Percentiles rank a stretch among this genome's conserved stretches.
Evolutionary conservation across 805 yeast species (phyloP).

Genomic region (Candida lessepsii): DNA sequence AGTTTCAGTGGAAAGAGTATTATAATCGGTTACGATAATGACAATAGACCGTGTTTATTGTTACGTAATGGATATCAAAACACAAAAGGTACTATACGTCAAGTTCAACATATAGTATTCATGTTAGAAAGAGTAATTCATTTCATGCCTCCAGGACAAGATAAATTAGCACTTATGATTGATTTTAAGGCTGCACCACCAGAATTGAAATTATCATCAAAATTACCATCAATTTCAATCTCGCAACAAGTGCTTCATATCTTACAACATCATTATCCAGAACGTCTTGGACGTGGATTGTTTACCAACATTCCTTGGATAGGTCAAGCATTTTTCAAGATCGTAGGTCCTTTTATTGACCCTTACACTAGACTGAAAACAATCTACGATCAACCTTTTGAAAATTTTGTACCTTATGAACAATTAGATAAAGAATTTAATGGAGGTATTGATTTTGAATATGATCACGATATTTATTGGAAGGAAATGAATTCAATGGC

Average conservation of each 20-base stretch:
- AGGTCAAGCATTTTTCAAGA: conserved; percentile 54
- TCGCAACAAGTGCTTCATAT: conserved; percentile 51
- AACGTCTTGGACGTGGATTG: conserved; percentile 52
- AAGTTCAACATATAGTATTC: conserved; percentile 55
- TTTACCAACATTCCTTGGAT: conserved; percentile 58
- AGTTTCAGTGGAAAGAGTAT: conserved; percentile 54
- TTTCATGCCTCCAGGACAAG: conserved; percentile 59
- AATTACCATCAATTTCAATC: conserved; percentile 49
- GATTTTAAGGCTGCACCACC: conserved; percentile 52
- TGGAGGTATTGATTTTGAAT: conserved; percentile 50
- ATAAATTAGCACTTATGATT: conserved; percentile 51
- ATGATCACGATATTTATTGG: conserved; percentile 55
- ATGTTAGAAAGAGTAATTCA: conserved; percentile 55
- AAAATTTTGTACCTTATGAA: conserved; percentile 50
- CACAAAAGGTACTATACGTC: conserved; percentile 49
- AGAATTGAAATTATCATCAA: conserved; percentile 36
- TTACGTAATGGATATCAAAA: conserved; percentile 56
- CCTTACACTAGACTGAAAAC: conserved; percentile 59
- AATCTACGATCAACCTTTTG: conserved; percentile 57
- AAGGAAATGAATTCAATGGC: conserved; percentile 46
- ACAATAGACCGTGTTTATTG: conserved; percentile 52
- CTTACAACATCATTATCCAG: conserved; percentile 59
- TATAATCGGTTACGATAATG: conserved; percentile 54
- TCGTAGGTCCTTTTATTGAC: conserved; percentile 57
- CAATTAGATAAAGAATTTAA: conserved; percentile 52